Base-by-base conservation (phyloP, 176 grass and related monocot genomes). In the Tillandsia leiboldiana region DNA sequence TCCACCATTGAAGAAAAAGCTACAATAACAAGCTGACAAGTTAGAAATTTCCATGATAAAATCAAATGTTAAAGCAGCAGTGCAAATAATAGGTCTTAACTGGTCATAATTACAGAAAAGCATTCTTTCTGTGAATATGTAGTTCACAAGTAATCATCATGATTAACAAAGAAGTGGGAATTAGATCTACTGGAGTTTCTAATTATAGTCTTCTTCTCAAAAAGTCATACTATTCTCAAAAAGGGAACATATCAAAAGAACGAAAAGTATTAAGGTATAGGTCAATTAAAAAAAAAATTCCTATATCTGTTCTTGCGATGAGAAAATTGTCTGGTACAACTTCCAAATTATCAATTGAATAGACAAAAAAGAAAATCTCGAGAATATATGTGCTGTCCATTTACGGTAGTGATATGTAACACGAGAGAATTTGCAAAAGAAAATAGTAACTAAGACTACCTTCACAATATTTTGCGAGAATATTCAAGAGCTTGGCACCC, bases 401-500 rank as follows among this genome's bases (percentile, higher is more conserved):
- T 42, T 42, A 42, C 33, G 3, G 5, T 42, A 42, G 33, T 42
- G 33, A 42, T 42, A 42, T 7, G 33, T 42, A 42, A 42, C 33
- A 42, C 33, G 6, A 42, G 47, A 77, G 78, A 56, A 74, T 78
- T 59, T 14, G 66, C 77, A 64, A 10, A 4, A 33, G 24, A 48
- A 72, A 23, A 61, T 27, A 51, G 9, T 72, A 68, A 52, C 61
- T 27, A 68, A 65, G 48, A 65, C 8, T 56, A 97, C 94, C 94
- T 97, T 97, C 94, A 86, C 88, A 97, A 80, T 97, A 97, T 85
- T 90, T 86, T 73, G 89, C 75, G 56, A 97, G 79, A 83, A 90
- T 92, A 59, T 90, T 97, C 80, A 92, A 80, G 42, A 97, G 74
- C 73, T 90, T 85, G 56, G 91, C 82, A 70, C 89, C 94, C 67